Evolutionary conservation across 768 basidiomycete species (phyloP).

Genomic region (button mushroom (Agaricus bisporus)): DNA sequence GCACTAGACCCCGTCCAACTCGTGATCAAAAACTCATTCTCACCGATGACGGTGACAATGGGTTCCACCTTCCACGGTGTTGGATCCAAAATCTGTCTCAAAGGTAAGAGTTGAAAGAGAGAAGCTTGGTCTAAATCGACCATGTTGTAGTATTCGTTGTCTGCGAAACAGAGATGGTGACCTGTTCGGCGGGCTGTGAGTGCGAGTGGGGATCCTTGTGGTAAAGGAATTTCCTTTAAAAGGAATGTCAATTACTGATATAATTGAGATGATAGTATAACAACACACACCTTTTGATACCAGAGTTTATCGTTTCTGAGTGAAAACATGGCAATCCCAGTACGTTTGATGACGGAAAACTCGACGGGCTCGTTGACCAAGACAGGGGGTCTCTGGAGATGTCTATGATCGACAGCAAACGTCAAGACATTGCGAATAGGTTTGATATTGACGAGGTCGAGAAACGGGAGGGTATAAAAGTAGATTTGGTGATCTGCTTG

Average conservation of each 20-base stretch:
- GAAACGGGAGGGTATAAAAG: constrained; percentile 75
- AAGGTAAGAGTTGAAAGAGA: constrained; percentile 67
- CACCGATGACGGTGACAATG: constrained; percentile 66
- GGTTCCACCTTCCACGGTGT: constrained; percentile 46
- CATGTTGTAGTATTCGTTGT: constrained; percentile 66
- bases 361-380: constrained; percentile 48
- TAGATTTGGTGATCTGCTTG: constrained; percentile 70
- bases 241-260: too few relatives aligned
- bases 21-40: constrained; percentile 79
- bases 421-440: constrained; percentile 77
- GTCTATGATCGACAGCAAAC: constrained; percentile 78
- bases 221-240: constrained; percentile 65
- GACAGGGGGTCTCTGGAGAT: constrained; percentile 44
- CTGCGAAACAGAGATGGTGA: constrained; percentile 65
- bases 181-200: constrained; percentile 55
- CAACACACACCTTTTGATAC: constrained; percentile 48
- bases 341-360: constrained; percentile 69
- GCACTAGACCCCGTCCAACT: constrained; percentile 80
- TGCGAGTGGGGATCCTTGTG: constrained; percentile 36
- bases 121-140: constrained; percentile 72
- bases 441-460: constrained; percentile 72
- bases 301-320: constrained; percentile 55
- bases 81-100: constrained; percentile 59
- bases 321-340: constrained; percentile 54
- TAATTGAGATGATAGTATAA: too few relatives aligned